Conservation (phyloP, 1,139 yeast species). For the Spencermartinsiella ligniputridi region DNA sequence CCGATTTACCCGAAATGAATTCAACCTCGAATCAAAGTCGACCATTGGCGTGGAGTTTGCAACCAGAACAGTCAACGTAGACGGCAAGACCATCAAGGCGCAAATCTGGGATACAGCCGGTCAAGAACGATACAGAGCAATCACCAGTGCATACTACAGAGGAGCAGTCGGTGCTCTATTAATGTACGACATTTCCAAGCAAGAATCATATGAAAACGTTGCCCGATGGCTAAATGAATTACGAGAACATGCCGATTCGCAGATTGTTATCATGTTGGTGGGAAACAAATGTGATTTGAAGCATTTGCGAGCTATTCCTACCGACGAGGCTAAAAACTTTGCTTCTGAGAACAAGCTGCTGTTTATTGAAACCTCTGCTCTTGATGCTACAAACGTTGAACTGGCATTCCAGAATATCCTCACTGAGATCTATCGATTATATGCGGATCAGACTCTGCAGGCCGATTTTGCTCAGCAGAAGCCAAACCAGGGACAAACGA, state of each 20-base stretch:
- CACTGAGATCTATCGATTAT: slow-evolving; percentile 89
- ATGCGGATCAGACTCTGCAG: slow-evolving; percentile 43
- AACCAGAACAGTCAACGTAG: slow-evolving; percentile 90
- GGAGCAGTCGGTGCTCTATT: slow-evolving; percentile 98
- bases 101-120: slow-evolving; percentile 99
- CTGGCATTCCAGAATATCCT: slow-evolving; percentile 88
- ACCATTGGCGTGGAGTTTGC: slow-evolving; percentile 99
- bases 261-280: slow-evolving; percentile 91
- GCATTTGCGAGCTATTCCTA: slow-evolving; percentile 94
- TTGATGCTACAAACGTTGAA: slow-evolving; percentile 93
- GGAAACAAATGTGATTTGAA: slow-evolving; percentile 96
- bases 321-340: slow-evolving; percentile 94
- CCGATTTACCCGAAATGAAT: slow-evolving; percentile 92
- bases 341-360: slow-evolving; percentile 88
- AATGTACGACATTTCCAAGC: slow-evolving; percentile 92
- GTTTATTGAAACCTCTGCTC: slow-evolving; percentile 96
- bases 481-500: slow-evolving; percentile 74
- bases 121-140: slow-evolving; percentile 96
- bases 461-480: slow-evolving; percentile 46
- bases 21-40: slow-evolving; percentile 87
- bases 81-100: slow-evolving; percentile 92
- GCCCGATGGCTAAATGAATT: slow-evolving; percentile 93
- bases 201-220: slow-evolving; percentile 89
- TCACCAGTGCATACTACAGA: slow-evolving; percentile 94
- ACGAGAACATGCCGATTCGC: slow-evolving; percentile 95